phyloP scores from a whole-genome alignment of 1,284 basidiomycete genomes.

The Erythrobasidium hasegawianum region DNA sequence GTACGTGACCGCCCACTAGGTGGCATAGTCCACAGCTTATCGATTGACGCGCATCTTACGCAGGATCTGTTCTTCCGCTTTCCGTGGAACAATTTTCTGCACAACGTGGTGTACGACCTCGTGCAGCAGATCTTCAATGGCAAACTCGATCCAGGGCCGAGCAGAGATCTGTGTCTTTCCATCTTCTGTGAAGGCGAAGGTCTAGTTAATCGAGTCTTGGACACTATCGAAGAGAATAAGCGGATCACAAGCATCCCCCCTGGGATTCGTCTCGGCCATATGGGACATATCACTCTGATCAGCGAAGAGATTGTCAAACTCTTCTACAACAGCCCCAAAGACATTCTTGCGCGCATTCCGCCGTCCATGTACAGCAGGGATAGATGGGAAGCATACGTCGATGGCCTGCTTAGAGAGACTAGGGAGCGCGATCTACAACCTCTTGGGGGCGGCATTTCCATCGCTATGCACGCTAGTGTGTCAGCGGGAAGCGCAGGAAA shows the following conservation, averaged over 20 bases:
- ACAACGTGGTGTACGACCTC: constrained; percentile 94
- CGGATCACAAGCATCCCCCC: constrained; percentile 56
- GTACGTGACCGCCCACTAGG: no score
- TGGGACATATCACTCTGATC: constrained; percentile 94
- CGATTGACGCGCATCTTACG: background rate
- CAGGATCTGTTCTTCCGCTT: constrained; percentile 92
- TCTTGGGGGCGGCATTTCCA: constrained; percentile 63
- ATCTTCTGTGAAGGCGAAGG: constrained; percentile 68
- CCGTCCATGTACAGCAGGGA: constrained; percentile 61
- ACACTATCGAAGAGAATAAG: constrained; percentile 76
- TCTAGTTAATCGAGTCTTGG: constrained; percentile 75
- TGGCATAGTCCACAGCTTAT: no score
- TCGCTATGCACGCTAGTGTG: constrained; percentile 54
- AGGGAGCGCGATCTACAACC: constrained; percentile 72
- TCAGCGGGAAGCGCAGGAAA: constrained; percentile 40
- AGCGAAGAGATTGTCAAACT: constrained; percentile 82
- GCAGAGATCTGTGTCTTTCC: constrained; percentile 72
- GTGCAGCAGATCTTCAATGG: constrained; percentile 94
- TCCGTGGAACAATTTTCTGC: constrained; percentile 97
- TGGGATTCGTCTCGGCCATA: constrained; percentile 82
- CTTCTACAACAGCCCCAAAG: constrained; percentile 76
- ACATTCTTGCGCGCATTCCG: constrained; percentile 62
- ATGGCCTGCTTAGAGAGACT: constrained; percentile 76
- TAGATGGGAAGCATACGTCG: constrained; percentile 83
- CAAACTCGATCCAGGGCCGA: constrained; percentile 67